Base-by-base conservation (phyloP, 169 alveolate genomes). In the Eimeria sp. region DNA sequence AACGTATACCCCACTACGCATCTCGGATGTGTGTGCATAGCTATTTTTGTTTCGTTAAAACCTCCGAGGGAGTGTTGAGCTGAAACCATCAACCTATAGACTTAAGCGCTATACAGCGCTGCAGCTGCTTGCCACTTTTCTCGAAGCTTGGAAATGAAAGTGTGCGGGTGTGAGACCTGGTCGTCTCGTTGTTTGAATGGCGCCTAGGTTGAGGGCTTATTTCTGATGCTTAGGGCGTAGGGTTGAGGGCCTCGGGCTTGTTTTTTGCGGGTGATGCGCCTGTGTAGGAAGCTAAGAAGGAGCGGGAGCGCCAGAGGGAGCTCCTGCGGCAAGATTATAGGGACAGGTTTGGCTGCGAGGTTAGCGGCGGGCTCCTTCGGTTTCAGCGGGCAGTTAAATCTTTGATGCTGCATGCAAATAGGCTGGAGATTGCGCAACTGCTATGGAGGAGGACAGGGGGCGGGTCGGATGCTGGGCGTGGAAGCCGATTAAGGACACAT, bases 341-440 rank as follows among this genome's bases (percentile, higher is more conserved):
- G 52, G 97, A 96, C 46, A 89, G 98, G 64, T 97, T 97, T 71
- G 97, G 98, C 91, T 91, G 96, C 77, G 96, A 91, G 96, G 96
- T 82, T n/a, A 33, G 91, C 33, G 58, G 33, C 43, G 43, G 77
- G 77, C 76, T 25, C 76, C 46, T 66, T n/a, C 30, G 76, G 40
- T 66, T 25, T 8, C 76, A 66, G 46, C 76, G 77, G 77, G 77
- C 23, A 68, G 77, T 30, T n/a, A 68, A n/a, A 10, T 46, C 40
- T n/a, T 68, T 27, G 77, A 4, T 40, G 77, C 46, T 68, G 77
- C 46, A n/a, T n/a, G 20, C 14, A 18, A 27, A 30, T 46, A 6
- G 77, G 46, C 6, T 68, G 77, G 77, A 10, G 40, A 46, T 68
- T 43, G 77, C 14, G 18, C 77, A 30, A 43, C 46, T 68, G 46